phyloP scores from a whole-genome alignment of 441 rosid genomes.

The Bocquillonia castaneifolia region DNA sequence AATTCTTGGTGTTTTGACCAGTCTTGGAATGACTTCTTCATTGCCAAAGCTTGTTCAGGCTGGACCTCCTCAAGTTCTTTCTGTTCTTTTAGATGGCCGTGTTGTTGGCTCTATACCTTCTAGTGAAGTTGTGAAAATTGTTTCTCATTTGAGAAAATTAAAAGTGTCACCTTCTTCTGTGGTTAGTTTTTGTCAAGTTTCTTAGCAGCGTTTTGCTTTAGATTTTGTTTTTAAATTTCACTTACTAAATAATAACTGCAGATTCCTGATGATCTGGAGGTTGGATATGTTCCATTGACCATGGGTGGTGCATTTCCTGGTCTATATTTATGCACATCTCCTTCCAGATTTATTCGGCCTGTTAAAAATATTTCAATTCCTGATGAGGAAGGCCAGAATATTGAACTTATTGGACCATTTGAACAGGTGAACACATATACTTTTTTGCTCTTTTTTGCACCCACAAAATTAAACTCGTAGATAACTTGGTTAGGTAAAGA shows the following conservation, averaged over 20 bases:
- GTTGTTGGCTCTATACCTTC: conserved; percentile 68
- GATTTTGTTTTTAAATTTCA: conserved; percentile 13
- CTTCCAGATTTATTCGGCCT: conserved; percentile 88
- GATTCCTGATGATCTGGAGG: conserved; percentile 94
- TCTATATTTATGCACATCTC: conserved; percentile 75
- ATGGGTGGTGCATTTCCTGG: conserved; percentile 94
- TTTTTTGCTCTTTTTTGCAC: neutral
- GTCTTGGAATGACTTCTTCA: conserved; percentile 76
- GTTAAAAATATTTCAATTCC: conserved; percentile 60
- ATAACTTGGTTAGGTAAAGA: neutral
- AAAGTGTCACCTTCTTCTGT: conserved; percentile 72
- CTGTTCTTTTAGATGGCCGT: conserved; percentile 90
- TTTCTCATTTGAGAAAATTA: conserved; percentile 72
- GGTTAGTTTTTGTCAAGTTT: conserved; percentile 40
- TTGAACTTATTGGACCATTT: conserved; percentile 91
- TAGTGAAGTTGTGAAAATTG: conserved; percentile 55
- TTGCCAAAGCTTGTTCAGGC: conserved; percentile 75
- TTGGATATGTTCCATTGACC: conserved; percentile 91
- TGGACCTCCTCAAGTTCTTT: conserved; percentile 80
- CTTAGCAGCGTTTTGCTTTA: neutral
- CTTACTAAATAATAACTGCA: conserved; percentile 28
- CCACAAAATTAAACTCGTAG: neutral
- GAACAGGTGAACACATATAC: conserved; percentile 63
- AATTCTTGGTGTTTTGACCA: conserved; percentile 62
- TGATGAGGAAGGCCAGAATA: conserved; percentile 36